Base-by-base conservation (phyloP, 192 early-diverging fungal genomes). In the Umbelopsis sp. region DNA sequence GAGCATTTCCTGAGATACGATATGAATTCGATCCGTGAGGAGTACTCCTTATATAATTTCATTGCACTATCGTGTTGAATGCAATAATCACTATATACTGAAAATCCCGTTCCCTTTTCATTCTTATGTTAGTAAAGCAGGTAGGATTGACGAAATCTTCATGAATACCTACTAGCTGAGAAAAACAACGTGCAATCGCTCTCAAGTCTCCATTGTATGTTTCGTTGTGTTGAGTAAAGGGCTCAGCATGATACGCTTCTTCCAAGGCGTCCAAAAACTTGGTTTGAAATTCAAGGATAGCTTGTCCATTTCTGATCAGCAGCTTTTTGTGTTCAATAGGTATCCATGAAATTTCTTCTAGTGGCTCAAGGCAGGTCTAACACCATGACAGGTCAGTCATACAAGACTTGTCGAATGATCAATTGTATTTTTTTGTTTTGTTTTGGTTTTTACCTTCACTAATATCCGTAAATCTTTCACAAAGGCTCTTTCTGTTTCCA, bases 401-500 rank as follows among this genome's bases (percentile, higher is more conserved):
- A 2, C 20, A 6, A 7, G 20, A 2, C 6, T 21, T 20, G 14
- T 6, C 69, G 20, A 52, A 71, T 44, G n/a, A n/a, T n/a, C n/a
- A n/a, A n/a, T n/a, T n/a, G n/a, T n/a, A n/a, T n/a, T n/a, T n/a
- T n/a, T n/a, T n/a, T n/a, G n/a, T n/a, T n/a, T n/a, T n/a, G n/a
- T n/a, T n/a, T n/a, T n/a, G n/a, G n/a, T n/a, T n/a, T 52, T 52
- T 76, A 80, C 78, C 62, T 80, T 65, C 7, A 75, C 74, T 36
- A 80, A 51, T 44, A 72, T 66, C 11, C 43, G 25, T 20, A 80
- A 51, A 65, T 80, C 67, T 1, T 54, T 31, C 8, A 76, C 70
- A 66, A 76, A 80, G 21, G 72, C 74, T 24, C 71, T 32, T 71
- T 80, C 78, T 22, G 78, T 80, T 53, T 75, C 69, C 31, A 76